These are phyloP conservation scores for Coniosporium tulheliwenetii DNA, from an alignment of 2,329 filamentous ascomycete genomes.

Conservation along the genomic window DNA sequence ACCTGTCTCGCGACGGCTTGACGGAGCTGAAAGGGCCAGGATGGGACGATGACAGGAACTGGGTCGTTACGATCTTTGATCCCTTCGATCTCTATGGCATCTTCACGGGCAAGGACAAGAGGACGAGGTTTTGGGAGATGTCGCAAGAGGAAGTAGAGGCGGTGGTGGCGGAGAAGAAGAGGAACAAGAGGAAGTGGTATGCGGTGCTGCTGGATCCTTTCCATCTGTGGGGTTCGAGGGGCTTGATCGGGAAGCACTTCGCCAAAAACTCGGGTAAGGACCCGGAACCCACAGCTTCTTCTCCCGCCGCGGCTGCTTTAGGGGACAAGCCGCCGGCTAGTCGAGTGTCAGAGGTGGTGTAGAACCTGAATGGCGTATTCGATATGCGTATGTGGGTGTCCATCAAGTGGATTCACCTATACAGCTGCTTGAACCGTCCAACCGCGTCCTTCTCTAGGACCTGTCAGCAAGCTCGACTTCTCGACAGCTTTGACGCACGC, in stretches of 20 bases:
- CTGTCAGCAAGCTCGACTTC: no score
- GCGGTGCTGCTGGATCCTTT: neutral
- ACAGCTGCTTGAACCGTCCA: no score
- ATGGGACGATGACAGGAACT: constrained; percentile 11
- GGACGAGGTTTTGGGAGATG: constrained; percentile 11
- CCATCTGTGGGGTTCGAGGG: neutral
- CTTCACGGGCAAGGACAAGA: constrained; percentile 9
- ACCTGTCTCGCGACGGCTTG: constrained; percentile 33
- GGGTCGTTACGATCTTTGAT: constrained; percentile 11
- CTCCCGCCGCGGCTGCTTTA: no score
- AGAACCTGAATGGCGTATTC: no score
- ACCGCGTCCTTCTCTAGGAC: no score
- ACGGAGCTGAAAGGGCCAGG: constrained; percentile 25
- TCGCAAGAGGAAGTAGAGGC: neutral
- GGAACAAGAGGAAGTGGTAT: neutral
- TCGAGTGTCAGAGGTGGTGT: no score
- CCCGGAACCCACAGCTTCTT: no score
- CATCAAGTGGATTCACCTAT: no score
- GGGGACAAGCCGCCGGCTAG: no score
- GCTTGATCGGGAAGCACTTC: neutral
- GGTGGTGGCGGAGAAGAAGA: neutral
- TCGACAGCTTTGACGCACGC: no score
- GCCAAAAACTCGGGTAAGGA: no score
- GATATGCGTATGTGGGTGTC: no score
- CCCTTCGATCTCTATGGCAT: constrained; percentile 13